Conservation (phyloP, 257 asterid genomes). For the Prunella vulgaris region DNA sequence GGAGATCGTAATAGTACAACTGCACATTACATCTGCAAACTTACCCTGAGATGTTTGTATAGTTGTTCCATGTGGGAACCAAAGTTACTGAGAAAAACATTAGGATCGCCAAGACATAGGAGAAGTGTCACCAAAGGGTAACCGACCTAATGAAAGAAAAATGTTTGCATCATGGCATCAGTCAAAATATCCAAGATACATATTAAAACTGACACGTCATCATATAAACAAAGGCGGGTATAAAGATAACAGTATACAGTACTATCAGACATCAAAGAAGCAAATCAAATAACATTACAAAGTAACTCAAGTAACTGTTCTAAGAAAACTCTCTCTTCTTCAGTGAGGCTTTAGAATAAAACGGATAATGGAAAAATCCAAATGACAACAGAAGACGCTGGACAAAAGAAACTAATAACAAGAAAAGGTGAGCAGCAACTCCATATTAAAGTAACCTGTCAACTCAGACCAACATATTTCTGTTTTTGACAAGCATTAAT, state of each 20-base stretch:
- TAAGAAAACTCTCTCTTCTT: neutral
- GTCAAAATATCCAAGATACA: conserved; percentile 16
- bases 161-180: conserved; percentile 6
- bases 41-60: conserved; percentile 91
- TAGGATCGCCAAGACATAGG: conserved; percentile 96
- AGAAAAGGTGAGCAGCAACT: neutral
- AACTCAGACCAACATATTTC: neutral
- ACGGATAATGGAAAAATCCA: neutral
- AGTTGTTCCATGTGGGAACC: conserved; percentile 97
- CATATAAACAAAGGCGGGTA: conserved; percentile 11
- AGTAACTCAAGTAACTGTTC: neutral
- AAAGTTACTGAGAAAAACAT: conserved; percentile 73
- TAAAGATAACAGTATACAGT: conserved; percentile 16
- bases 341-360: neutral
- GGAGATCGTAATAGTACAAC: neutral
- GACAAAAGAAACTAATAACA: neutral
- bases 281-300: neutral
- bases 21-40: conserved; percentile 24
- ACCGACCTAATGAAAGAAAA: conserved; percentile 62
- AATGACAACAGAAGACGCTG: neutral
- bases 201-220: neutral
- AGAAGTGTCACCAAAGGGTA: conserved; percentile 98
- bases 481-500: conserved; percentile 20
- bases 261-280: conserved; percentile 13
- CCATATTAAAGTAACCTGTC: neutral